Evolutionary conservation across 257 asterid species (phyloP).

Genomic region (Ilex aquifolium): DNA sequence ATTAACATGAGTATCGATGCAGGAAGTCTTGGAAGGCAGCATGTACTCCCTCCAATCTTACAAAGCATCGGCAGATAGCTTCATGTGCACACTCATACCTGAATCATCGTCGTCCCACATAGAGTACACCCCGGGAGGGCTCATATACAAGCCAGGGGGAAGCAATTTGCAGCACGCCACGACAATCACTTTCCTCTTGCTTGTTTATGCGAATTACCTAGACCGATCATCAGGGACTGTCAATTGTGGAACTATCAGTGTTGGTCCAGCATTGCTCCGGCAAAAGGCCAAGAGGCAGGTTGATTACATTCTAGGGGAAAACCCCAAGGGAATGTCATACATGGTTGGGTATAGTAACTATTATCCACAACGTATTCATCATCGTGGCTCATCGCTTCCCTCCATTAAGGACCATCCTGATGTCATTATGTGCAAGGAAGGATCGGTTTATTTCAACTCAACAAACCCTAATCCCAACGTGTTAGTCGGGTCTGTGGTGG

Average conservation of each 20-base stretch:
- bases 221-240: constrained; percentile 55
- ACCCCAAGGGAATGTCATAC: constrained; percentile 89
- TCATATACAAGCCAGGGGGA: constrained; percentile 84
- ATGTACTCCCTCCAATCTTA: constrained; percentile 62
- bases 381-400: constrained; percentile 86
- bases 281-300: constrained; percentile 65
- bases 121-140: constrained; percentile 79
- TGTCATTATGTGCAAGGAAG: constrained; percentile 59
- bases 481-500: constrained; percentile 82
- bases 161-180: constrained; percentile 96
- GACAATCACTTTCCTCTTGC: constrained; percentile 65
- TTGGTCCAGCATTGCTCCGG: constrained; percentile 52
- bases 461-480: constrained; percentile 75
- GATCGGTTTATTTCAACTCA: constrained; percentile 66
- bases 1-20: constrained; percentile 5
- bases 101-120: constrained; percentile 74
- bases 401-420: constrained; percentile 62
- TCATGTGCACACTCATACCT: constrained; percentile 88
- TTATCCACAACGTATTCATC: constrained; percentile 74
- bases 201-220: constrained; percentile 70
- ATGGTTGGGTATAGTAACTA: constrained; percentile 84
- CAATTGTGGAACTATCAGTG: constrained; percentile 54
- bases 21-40: constrained; percentile 75
- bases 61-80: constrained; percentile 86
- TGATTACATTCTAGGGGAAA: constrained; percentile 83